Percentiles rank a stretch among this genome's conserved stretches.
Conservation (phyloP, 2,329 filamentous ascomycete genomes). For the Tolypocladium ophioglossoides region DNA sequence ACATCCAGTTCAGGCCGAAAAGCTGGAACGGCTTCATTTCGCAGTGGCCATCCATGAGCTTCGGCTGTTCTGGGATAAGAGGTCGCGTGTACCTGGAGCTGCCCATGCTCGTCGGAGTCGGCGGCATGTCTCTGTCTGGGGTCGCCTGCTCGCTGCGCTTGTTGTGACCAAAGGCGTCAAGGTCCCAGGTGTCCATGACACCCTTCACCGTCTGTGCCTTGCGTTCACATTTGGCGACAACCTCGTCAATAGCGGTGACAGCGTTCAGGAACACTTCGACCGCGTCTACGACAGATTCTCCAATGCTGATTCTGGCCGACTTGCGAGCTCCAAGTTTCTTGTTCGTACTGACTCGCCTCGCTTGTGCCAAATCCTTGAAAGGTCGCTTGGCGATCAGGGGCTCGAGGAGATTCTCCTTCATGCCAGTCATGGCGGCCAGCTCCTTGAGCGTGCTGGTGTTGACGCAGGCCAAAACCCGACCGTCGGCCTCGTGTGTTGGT, state of each 20-base stretch:
- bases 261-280: slow-evolving; percentile 65
- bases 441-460: slow-evolving; percentile 69
- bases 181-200: slow-evolving; percentile 36
- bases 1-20: slow-evolving; percentile 91
- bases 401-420: slow-evolving; percentile 58
- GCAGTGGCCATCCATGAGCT: slow-evolving; percentile 64
- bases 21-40: slow-evolving; percentile 88
- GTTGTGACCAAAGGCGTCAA: slow-evolving; percentile 34
- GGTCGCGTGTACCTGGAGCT: slow-evolving; percentile 25
- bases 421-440: slow-evolving; percentile 71
- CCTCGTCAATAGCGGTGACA: slow-evolving; percentile 72
- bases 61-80: slow-evolving; percentile 53
- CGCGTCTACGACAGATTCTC: slow-evolving; percentile 39
- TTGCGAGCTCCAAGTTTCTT: slow-evolving; percentile 37
- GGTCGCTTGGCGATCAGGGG: slow-evolving; percentile 64
- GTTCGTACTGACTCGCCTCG: slow-evolving; percentile 51
- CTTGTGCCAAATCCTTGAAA: slow-evolving; percentile 55
- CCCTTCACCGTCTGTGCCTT: slow-evolving; percentile 49
- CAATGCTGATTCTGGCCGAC: slow-evolving; percentile 35
- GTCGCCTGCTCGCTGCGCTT: slow-evolving; percentile 20
- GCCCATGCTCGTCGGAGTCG: slow-evolving; percentile 30
- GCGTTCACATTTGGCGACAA: slow-evolving; percentile 66
- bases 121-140: slow-evolving; percentile 24
- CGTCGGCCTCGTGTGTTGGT: slow-evolving; percentile 19
- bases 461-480: slow-evolving; percentile 63